Evolutionary conservation across 306 rosid species (phyloP).

Genomic region (Sicyos edulis): DNA sequence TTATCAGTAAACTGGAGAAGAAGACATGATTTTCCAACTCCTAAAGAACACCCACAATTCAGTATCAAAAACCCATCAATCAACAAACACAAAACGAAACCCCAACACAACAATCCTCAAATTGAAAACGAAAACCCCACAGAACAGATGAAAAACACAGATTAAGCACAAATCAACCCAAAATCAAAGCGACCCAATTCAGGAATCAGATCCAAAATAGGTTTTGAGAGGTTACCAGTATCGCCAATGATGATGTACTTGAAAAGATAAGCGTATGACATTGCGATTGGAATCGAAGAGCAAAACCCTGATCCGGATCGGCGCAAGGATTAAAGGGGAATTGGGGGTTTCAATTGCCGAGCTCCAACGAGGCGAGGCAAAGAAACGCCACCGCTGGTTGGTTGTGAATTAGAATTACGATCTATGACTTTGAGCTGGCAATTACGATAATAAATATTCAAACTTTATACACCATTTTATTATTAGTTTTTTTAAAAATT

Average conservation of each 20-base stretch:
- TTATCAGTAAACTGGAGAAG: slow-evolving; percentile 95
- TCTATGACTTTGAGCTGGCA: slow-evolving; percentile 7
- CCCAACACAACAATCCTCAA: background rate
- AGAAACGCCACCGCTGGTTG: background rate
- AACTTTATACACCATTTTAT: background rate
- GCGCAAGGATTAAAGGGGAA: background rate
- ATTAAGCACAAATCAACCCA: background rate
- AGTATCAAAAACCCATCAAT: background rate
- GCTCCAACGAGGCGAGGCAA: slow-evolving; percentile 9
- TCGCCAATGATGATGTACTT: slow-evolving; percentile 98
- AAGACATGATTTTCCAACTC: slow-evolving; percentile 96
- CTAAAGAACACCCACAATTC: slow-evolving; percentile 28
- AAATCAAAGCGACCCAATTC: background rate
- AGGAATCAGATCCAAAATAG: background rate
- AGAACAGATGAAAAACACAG: background rate
- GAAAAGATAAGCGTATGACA: slow-evolving; percentile 98
- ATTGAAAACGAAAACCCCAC: background rate
- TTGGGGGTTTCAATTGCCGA: slow-evolving; percentile 13
- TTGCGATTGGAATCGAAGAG: background rate
- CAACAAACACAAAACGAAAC: background rate
- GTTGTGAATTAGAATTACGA: background rate
- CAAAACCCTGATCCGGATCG: slow-evolving; percentile 11
- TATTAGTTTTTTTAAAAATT: too few relatives aligned
- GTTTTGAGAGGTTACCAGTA: slow-evolving; percentile 46
- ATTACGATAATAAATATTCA: background rate